Base-by-base conservation (phyloP, 2,329 filamentous ascomycete genomes). In the Calonectria fujianensis region DNA sequence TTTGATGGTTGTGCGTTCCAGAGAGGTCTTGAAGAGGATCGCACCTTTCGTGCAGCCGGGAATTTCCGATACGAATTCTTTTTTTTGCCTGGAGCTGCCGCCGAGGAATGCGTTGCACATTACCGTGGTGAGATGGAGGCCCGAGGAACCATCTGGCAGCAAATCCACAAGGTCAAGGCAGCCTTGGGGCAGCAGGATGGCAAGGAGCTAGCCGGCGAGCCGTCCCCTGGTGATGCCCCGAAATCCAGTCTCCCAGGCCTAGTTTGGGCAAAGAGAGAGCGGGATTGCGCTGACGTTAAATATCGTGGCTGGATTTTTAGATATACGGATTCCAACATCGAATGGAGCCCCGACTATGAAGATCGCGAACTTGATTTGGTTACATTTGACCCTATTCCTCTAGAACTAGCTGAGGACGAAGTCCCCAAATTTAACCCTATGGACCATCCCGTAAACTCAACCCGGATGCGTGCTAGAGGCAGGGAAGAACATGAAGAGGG, bases 61-160 rank as follows among this genome's bases (percentile, higher is more conserved):
- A 57, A 35, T 57, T 57, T 35, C 52, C 35, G 31, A 37, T 57
- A 37, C 13, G 52, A 57, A 32, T 57, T 57, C 52, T 57, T 37
- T 18, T 57, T 57, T 7, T 24, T 57, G 31, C 52, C 31, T 14
- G 52, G 52, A 35, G 52, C 31, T 14, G 24, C 52, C 9, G 52
- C 31, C 10, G 52, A 57, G 18, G 31, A 57, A 57, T 57, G 52
- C 35, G 18, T 37, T 10, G 18, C 31, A 20, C 51, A 31, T 54
- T 54, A 54, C 18, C 39, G 51, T 31, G 27, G 27, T 2, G 27
- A 54, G 24, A 32, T 31, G 39, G 39, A 41, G 39, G 39, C 51
- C 5, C 27, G 51, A 9, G 51, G 51, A 9, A 31, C 14, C 27
- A 31, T 54, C 18, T 54, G 51, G 51, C 27, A 20, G 27, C 51